A percentile compares a stretch with the other conserved stretches of the same genome.
Evolutionary conservation across 192 early-diverging fungal species (phyloP).

Genomic region (Dimargaris verticillata): DNA sequence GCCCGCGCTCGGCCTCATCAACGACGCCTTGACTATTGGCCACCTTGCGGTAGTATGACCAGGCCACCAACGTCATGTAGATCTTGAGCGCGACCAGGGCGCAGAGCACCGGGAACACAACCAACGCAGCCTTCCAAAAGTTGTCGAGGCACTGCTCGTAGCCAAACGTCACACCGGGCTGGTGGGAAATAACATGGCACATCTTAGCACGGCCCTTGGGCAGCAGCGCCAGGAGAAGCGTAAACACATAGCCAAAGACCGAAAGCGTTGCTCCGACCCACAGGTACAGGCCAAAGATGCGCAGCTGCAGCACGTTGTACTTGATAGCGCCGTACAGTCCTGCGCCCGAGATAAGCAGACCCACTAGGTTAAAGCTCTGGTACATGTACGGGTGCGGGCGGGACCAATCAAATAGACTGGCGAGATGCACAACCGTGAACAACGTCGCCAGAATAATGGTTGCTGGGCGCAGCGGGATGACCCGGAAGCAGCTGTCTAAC

Average conservation of each 20-base stretch:
- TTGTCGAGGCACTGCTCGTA: neutral
- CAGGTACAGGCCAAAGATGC: slow-evolving; percentile 3
- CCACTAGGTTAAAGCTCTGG: neutral
- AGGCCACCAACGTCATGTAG: slow-evolving; percentile 8
- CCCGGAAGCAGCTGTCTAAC: slow-evolving; percentile 1
- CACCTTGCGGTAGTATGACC: slow-evolving; percentile 8
- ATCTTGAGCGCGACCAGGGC: neutral
- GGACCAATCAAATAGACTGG: neutral
- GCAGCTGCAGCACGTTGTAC: neutral
- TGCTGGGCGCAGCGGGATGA: neutral
- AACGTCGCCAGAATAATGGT: slow-evolving; percentile 1
- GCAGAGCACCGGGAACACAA: slow-evolving; percentile 1
- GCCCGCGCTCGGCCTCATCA: neutral
- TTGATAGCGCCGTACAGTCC: slow-evolving; percentile 5
- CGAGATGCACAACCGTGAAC: slow-evolving; percentile 5
- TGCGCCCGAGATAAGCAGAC: neutral
- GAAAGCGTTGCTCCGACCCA: slow-evolving; percentile 1
- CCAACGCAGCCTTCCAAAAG: slow-evolving; percentile 9
- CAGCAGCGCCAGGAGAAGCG: neutral
- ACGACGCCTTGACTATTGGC: neutral
- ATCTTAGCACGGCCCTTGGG: slow-evolving; percentile 7
- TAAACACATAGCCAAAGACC: neutral
- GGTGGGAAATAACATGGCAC: neutral
- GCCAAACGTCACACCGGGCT: neutral
- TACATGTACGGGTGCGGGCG: neutral